phyloP scores from a whole-genome alignment of 2,329 filamentous ascomycete genomes.

The Aspergillus hiratsukae region DNA sequence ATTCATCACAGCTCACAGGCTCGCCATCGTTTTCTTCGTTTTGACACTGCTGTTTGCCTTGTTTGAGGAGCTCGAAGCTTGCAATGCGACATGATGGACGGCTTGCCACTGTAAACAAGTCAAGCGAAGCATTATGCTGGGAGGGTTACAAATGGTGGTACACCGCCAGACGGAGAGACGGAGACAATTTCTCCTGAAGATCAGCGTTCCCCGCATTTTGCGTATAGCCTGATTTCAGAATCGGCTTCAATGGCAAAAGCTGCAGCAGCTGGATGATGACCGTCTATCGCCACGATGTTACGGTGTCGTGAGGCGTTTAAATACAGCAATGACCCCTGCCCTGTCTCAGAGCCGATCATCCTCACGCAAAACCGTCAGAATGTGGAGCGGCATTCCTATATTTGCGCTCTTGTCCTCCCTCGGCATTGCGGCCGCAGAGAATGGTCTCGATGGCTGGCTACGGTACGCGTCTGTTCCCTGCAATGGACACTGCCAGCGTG shows the following conservation, averaged over 20 bases:
- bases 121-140: neutral
- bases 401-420: neutral
- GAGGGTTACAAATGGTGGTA: neutral
- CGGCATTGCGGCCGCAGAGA: conserved; percentile 47
- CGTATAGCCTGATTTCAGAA: neutral
- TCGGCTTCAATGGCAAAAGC: neutral
- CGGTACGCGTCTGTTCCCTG: conserved; percentile 55
- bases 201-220: neutral
- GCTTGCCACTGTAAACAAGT: too few relatives aligned
- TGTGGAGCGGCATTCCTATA: conserved; percentile 1
- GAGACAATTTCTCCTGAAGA: neutral
- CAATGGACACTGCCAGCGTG: conserved; percentile 33
- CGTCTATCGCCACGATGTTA: neutral
- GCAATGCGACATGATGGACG: neutral
- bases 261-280: neutral
- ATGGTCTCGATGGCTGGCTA: conserved; percentile 60
- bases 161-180: neutral
- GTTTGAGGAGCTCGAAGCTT: neutral
- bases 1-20: neutral
- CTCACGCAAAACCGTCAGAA: neutral
- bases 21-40: neutral
- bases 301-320: neutral
- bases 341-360: neutral
- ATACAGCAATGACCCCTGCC: neutral
- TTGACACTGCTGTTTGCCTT: neutral